These are phyloP conservation scores for Platanthera guangdongensis DNA, from an alignment of 106 monocot genomes.

Conservation along the genomic window DNA sequence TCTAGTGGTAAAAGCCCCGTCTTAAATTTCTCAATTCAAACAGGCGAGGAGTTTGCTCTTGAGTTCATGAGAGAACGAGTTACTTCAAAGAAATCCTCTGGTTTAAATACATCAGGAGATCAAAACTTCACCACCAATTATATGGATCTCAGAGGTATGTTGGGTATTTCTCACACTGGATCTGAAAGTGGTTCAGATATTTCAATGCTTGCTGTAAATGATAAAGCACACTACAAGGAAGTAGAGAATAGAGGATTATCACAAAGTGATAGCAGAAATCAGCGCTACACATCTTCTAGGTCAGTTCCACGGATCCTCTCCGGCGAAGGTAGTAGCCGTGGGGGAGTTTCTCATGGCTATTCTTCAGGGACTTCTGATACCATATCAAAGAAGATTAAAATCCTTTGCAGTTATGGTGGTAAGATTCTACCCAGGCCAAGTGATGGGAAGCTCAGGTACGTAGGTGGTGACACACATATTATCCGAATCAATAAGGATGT, in stretches of 20 bases:
- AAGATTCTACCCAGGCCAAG: slow-evolving; percentile 80
- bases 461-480: slow-evolving; percentile 85
- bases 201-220: slow-evolving; percentile 20
- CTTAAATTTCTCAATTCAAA: slow-evolving; percentile 79
- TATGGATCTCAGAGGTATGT: slow-evolving; percentile 37
- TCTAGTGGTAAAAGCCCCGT: slow-evolving; percentile 33
- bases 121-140: slow-evolving; percentile 31
- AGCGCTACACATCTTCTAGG: slow-evolving; percentile 25
- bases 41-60: slow-evolving; percentile 85
- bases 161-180: slow-evolving; percentile 32
- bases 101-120: slow-evolving; percentile 34
- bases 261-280: slow-evolving; percentile 30
- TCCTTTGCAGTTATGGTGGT: slow-evolving; percentile 88
- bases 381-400: slow-evolving; percentile 45
- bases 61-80: slow-evolving; percentile 81
- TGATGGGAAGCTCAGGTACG: slow-evolving; percentile 90
- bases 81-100: slow-evolving; percentile 32
- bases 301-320: slow-evolving; percentile 28
- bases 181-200: slow-evolving; percentile 36
- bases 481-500: slow-evolving; percentile 56
- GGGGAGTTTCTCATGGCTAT: slow-evolving; percentile 36
- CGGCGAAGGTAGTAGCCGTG: slow-evolving; percentile 38
- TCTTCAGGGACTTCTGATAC: slow-evolving; percentile 57
- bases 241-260: slow-evolving; percentile 31
- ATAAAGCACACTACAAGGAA: slow-evolving; percentile 31